Conservation (phyloP, 108 stramenopile species). For the Conticribra guillardii region DNA sequence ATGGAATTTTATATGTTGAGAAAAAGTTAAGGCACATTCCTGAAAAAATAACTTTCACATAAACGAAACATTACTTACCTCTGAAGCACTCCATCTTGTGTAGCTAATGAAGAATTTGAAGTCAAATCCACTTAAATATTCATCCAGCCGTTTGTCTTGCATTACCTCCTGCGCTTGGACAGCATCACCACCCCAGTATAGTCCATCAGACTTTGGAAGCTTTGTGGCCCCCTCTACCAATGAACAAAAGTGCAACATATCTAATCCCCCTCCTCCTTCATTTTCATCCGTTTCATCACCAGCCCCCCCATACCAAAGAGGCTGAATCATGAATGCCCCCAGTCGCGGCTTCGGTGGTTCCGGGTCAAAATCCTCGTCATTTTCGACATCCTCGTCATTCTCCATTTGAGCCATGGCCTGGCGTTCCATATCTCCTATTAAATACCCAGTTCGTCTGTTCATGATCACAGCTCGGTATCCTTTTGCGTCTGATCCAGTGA, state of each 20-base stretch:
- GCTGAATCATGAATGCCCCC: slow-evolving; percentile 86
- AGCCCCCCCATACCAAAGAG: slow-evolving; percentile 86
- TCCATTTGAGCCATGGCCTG: background rate
- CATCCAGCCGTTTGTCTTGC: slow-evolving; percentile 58
- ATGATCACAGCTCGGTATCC: slow-evolving; percentile 66
- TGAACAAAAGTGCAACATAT: slow-evolving; percentile 75
- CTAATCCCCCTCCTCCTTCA: slow-evolving; percentile 44
- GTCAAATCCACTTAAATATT: slow-evolving; percentile 76
- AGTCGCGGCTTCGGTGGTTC: slow-evolving; percentile 45
- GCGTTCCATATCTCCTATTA: slow-evolving; percentile 79
- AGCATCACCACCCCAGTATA: slow-evolving; percentile 86
- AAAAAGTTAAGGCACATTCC: background rate
- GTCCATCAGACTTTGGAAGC: slow-evolving; percentile 69
- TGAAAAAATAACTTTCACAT: background rate
- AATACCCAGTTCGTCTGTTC: slow-evolving; percentile 83
- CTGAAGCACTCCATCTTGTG: slow-evolving; percentile 66
- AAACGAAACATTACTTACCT: slow-evolving; percentile 21
- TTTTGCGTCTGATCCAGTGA: slow-evolving; percentile 59
- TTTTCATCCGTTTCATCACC: slow-evolving; percentile 27
- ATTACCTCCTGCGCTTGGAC: slow-evolving; percentile 79
- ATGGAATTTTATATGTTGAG: background rate
- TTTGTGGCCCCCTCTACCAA: slow-evolving; percentile 62
- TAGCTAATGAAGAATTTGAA: slow-evolving; percentile 89
- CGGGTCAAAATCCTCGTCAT: slow-evolving; percentile 11
- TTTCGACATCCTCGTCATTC: slow-evolving; percentile 6